Evolutionary conservation across 2,329 filamentous ascomycete genomes (phyloP).

Genomic region (Pyrenochaeta sp.): DNA sequence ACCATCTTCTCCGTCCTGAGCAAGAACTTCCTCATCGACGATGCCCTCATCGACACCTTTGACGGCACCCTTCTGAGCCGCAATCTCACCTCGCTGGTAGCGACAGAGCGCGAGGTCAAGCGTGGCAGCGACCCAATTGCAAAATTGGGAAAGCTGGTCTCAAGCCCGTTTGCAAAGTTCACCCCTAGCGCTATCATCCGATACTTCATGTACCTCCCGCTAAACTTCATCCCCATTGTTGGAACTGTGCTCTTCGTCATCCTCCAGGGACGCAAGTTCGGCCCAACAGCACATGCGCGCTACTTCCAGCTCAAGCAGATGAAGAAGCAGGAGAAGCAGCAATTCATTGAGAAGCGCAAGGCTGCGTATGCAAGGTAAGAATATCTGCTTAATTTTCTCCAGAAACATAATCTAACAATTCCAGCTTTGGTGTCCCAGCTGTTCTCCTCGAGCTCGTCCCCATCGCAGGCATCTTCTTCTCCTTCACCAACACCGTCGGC

Average conservation of each 20-base stretch:
- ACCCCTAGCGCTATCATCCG: slow-evolving; percentile 70
- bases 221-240: slow-evolving; percentile 92
- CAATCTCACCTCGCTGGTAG: slow-evolving; percentile 69
- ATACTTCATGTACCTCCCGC: slow-evolving; percentile 84
- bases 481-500: slow-evolving; percentile 91
- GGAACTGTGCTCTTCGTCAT: slow-evolving; percentile 83
- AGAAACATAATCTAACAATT: slow-evolving; percentile 6
- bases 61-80: slow-evolving; percentile 72
- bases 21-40: slow-evolving; percentile 78
- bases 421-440: slow-evolving; percentile 74
- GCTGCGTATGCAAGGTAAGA: slow-evolving; percentile 80
- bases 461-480: slow-evolving; percentile 81
- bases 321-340: slow-evolving; percentile 69
- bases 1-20: slow-evolving; percentile 63
- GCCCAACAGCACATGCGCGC: slow-evolving; percentile 65
- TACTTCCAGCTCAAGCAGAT: slow-evolving; percentile 95
- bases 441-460: slow-evolving; percentile 87
- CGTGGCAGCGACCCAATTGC: slow-evolving; percentile 60
- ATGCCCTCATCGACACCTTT: slow-evolving; percentile 87
- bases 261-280: slow-evolving; percentile 67
- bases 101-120: slow-evolving; percentile 77
- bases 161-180: slow-evolving; percentile 63
- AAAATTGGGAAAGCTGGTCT: slow-evolving; percentile 65
- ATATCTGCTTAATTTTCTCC: neutral
- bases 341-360: slow-evolving; percentile 74